Conservation (phyloP, 306 rosid genomes). For the Heteromeles arbutifolia region DNA sequence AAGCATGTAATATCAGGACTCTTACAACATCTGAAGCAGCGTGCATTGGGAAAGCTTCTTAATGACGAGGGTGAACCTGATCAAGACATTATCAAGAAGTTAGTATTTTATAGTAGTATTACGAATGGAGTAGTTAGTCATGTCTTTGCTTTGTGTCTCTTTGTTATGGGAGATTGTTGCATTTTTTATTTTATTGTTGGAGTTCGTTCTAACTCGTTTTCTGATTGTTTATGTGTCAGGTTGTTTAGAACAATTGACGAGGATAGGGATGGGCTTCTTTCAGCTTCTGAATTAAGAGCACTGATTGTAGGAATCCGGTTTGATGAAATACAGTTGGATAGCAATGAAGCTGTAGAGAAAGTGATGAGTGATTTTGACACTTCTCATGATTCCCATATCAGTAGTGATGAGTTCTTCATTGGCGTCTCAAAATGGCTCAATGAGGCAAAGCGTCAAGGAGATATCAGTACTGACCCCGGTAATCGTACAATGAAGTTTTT, state of each 20-base stretch:
- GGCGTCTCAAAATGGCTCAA: slow-evolving; percentile 67
- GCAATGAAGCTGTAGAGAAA: slow-evolving; percentile 44
- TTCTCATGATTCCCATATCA: slow-evolving; percentile 27
- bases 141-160: not conserved
- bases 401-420: slow-evolving; percentile 23
- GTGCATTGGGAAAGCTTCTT: slow-evolving; percentile 56
- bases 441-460: slow-evolving; percentile 24
- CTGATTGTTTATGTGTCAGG: slow-evolving; percentile 31
- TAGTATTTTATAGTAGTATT: slow-evolving; percentile 4
- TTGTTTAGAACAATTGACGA: slow-evolving; percentile 46
- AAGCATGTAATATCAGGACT: slow-evolving; percentile 72
- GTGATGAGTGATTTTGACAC: slow-evolving; percentile 68
- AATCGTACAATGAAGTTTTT: slow-evolving; percentile 35
- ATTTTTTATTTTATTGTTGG: not conserved
- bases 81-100: slow-evolving; percentile 41
- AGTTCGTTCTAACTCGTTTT: slow-evolving; percentile 11
- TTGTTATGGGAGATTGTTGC: not conserved
- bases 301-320: slow-evolving; percentile 67
- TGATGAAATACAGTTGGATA: slow-evolving; percentile 59
- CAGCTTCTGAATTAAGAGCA: slow-evolving; percentile 61
- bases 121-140: not conserved
- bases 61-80: slow-evolving; percentile 53
- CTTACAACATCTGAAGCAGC: slow-evolving; percentile 43
- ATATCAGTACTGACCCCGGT: slow-evolving; percentile 38
- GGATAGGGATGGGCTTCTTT: slow-evolving; percentile 34